Base-by-base conservation (phyloP, 2,329 filamentous ascomycete species). In the Scytalidium sp. region DNA sequence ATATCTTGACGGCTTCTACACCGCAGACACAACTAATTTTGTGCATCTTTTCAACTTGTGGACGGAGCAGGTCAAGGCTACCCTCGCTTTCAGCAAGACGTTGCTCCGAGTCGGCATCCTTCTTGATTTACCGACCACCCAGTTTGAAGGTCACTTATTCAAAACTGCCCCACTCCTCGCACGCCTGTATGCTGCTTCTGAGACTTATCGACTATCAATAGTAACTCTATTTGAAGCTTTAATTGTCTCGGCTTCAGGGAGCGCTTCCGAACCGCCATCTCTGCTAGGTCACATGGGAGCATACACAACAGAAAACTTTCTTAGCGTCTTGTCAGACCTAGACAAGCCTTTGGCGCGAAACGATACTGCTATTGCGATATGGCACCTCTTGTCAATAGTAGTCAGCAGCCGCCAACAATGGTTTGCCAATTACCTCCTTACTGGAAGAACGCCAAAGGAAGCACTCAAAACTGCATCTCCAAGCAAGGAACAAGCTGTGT, bases 401-500 rank as follows among this genome's bases (percentile, higher is more conserved):
- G 81, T 99, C 52, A 87, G 88, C 57, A 92, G 90, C 64, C 85
- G 90, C 55, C 94, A 99, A 65, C 92, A 96, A 64, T 97, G 93
- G 89, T 89, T 99, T 73, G 90, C 93, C 0, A 90, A 96, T 54
- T 96, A 92, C 63, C 77, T 99, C 8, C 81, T 97, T 36, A 97
- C 91, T 6, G 94, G 92, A 19, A 87, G 85, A 62, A 90, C 90
- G 1, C 91, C 93, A 3, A 83, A 88, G 54, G 84, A 94, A 58
- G 81, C 87, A 4, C 73, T 90, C 61, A 83, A 83, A 55, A 72
- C 72, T 41, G 76, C 75, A 41, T 43, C 47, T 39, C 66, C 67
- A 43, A 69, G 73, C 43, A 79, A 79, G 57, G 72, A 78, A 22
- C 61, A 73, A 0, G 72, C 53, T 7, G 39, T 53, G 1, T 59